phyloP scores from a whole-genome alignment of 2,329 filamentous ascomycete species.

The Aspergillus niger region DNA sequence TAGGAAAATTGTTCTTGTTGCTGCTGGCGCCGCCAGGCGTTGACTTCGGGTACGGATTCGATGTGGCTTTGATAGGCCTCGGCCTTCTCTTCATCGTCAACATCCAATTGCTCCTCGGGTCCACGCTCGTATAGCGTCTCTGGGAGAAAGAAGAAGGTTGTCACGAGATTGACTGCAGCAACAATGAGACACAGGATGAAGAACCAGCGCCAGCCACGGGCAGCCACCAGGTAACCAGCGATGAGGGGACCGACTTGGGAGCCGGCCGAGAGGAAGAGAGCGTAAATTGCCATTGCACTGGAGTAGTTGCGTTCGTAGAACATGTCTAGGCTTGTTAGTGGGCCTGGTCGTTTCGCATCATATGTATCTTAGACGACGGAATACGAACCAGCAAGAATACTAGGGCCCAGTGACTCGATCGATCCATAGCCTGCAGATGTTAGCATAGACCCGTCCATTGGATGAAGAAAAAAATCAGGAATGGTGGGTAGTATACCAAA shows the following conservation, averaged over 20 bases:
- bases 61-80: conserved; percentile 19
- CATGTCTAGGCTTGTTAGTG: conserved; percentile 25
- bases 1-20: conserved; percentile 17
- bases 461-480: too few species aligned
- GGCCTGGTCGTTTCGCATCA: not conserved
- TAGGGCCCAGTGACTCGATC: conserved; percentile 38
- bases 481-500: conserved; percentile 24
- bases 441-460: not conserved
- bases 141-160: conserved; percentile 37
- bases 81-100: conserved; percentile 24
- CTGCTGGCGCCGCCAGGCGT: not conserved
- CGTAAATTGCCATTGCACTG: conserved; percentile 38
- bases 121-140: conserved; percentile 37
- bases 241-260: conserved; percentile 40
- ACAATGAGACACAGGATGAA: conserved; percentile 40
- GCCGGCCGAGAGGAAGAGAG: conserved; percentile 35
- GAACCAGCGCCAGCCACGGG: conserved; percentile 42
- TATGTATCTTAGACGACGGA: not conserved
- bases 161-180: conserved; percentile 31
- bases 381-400: conserved; percentile 33
- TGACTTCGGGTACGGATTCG: conserved; percentile 14
- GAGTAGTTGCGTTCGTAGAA: conserved; percentile 32
- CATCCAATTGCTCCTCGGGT: conserved; percentile 21
- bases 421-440: conserved; percentile 24
- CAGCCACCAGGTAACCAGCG: conserved; percentile 36